phyloP scores from a whole-genome alignment of 1,284 basidiomycete species.

The Trichosporon ovoides region DNA sequence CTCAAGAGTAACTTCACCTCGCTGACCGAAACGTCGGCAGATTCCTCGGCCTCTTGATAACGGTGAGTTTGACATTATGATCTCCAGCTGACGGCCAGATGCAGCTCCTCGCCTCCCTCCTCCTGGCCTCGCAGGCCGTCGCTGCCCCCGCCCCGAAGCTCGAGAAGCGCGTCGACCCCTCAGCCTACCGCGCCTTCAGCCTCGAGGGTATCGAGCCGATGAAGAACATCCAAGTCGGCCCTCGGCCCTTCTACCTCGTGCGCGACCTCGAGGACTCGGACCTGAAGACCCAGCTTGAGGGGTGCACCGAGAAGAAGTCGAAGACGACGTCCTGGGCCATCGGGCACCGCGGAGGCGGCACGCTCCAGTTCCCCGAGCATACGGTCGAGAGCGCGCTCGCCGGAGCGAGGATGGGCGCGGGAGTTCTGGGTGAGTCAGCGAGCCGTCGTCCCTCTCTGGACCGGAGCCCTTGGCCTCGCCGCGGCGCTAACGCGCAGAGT shows the following conservation, averaged over 20 bases:
- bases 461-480: too few species aligned
- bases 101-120: not conserved
- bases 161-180: not conserved
- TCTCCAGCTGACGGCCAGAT: too few species aligned
- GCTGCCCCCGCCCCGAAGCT: not conserved
- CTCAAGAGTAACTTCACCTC: too few species aligned
- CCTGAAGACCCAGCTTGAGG: slow-evolving; percentile 21
- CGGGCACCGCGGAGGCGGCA: slow-evolving; percentile 22
- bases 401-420: slow-evolving; percentile 23
- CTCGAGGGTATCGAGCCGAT: slow-evolving; percentile 4
- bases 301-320: slow-evolving; percentile 9
- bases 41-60: too few species aligned
- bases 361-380: slow-evolving; percentile 26
- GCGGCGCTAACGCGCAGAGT: slow-evolving; percentile 15
- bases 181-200: not conserved
- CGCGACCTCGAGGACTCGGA: slow-evolving; percentile 16
- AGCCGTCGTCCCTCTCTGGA: too few species aligned
- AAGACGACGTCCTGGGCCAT: slow-evolving; percentile 10
- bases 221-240: slow-evolving; percentile 18
- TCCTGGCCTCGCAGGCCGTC: not conserved
- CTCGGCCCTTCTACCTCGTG: slow-evolving; percentile 24
- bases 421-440: slow-evolving; percentile 13
- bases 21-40: too few species aligned
- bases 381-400: slow-evolving; percentile 18
- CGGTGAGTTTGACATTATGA: too few species aligned